A percentile compares a stretch with the other conserved stretches of the same genome.
Conservation (phyloP, 2,329 filamentous ascomycete species). For the Endocalyx cinctus region DNA sequence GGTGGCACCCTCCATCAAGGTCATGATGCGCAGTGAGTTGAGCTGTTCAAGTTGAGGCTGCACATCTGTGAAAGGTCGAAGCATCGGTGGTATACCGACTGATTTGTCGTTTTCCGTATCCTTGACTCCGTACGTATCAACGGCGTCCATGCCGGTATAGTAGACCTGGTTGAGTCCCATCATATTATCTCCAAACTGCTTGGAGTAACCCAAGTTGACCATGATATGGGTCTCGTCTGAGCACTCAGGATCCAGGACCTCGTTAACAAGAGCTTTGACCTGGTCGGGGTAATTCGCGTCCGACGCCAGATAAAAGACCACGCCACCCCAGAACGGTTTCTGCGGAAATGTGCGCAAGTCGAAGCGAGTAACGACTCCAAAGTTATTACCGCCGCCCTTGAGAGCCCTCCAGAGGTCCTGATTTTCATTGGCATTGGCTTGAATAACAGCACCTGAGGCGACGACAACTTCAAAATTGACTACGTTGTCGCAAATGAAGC, state of each 20-base stretch:
- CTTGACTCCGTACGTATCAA: no score
- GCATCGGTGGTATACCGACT: constrained; percentile 3
- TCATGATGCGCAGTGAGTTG: constrained; percentile 7
- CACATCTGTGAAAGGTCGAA: constrained; percentile 3
- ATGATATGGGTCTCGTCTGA: constrained; percentile 6
- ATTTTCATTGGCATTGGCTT: constrained; percentile 3
- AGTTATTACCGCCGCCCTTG: constrained; percentile 1
- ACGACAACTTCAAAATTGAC: constrained; percentile 4
- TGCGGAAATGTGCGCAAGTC: constrained; percentile 3
- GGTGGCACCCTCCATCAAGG: constrained; percentile 3
- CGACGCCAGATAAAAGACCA: not conserved
- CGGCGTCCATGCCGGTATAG: no score
- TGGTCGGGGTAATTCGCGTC: constrained; percentile 2
- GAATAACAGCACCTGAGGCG: constrained; percentile 2
- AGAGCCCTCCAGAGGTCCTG: constrained; percentile 1
- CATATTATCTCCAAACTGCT: not conserved
- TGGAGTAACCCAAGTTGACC: constrained; percentile 5
- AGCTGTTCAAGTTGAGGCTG: constrained; percentile 5
- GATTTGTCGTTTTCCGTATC: constrained; percentile 3
- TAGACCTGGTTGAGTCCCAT: constrained; percentile 9
- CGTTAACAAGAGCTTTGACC: constrained; percentile 1
- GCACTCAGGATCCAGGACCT: constrained; percentile 3
- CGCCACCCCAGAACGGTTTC: constrained; percentile 2
- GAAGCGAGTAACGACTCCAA: constrained; percentile 1
- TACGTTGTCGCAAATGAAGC: constrained; percentile 5